These are phyloP conservation scores for Chytriomyces sp. DNA, from an alignment of 192 early-diverging fungal species.

Conservation along the genomic window DNA sequence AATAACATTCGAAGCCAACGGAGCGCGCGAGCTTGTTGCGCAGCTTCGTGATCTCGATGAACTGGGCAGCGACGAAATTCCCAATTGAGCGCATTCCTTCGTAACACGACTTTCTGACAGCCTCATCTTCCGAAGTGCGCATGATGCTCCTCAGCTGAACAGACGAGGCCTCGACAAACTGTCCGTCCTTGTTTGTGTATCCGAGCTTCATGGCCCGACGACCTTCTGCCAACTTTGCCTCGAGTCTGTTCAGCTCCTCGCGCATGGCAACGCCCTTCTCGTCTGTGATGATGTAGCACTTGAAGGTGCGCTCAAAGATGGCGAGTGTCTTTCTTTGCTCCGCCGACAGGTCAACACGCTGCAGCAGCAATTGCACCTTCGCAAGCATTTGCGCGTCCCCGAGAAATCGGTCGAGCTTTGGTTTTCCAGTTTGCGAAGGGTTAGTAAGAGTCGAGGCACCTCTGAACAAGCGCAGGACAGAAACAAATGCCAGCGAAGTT, in stretches of 20 bases:
- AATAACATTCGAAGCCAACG: slow-evolving; percentile 39
- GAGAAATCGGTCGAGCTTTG: slow-evolving; percentile 39
- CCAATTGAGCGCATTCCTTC: slow-evolving; percentile 38
- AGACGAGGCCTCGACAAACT: slow-evolving; percentile 34
- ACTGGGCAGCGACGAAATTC: slow-evolving; percentile 32
- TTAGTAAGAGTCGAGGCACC: too few species aligned
- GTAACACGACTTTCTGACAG: slow-evolving; percentile 28
- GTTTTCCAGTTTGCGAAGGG: too few species aligned
- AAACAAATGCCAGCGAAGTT: too few species aligned
- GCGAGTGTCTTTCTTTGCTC: slow-evolving; percentile 24
- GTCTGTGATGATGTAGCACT: slow-evolving; percentile 42
- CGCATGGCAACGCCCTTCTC: slow-evolving; percentile 19
- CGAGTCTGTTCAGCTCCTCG: slow-evolving; percentile 32
- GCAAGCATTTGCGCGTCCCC: slow-evolving; percentile 34
- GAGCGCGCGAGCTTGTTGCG: slow-evolving; percentile 38
- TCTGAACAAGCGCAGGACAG: too few species aligned
- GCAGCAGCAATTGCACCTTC: slow-evolving; percentile 32
- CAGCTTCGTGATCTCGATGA: slow-evolving; percentile 40
- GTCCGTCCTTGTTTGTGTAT: slow-evolving; percentile 10
- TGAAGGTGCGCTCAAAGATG: slow-evolving; percentile 39
- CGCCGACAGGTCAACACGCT: slow-evolving; percentile 10
- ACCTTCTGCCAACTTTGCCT: slow-evolving; percentile 32
- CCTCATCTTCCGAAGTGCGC: slow-evolving; percentile 34
- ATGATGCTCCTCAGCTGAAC: slow-evolving; percentile 37
- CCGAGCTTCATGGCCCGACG: slow-evolving; percentile 35